Percentiles rank a stretch among this genome's conserved stretches.
Conservation (phyloP, 2,329 filamentous ascomycete species). For the Didymella pinodella region DNA sequence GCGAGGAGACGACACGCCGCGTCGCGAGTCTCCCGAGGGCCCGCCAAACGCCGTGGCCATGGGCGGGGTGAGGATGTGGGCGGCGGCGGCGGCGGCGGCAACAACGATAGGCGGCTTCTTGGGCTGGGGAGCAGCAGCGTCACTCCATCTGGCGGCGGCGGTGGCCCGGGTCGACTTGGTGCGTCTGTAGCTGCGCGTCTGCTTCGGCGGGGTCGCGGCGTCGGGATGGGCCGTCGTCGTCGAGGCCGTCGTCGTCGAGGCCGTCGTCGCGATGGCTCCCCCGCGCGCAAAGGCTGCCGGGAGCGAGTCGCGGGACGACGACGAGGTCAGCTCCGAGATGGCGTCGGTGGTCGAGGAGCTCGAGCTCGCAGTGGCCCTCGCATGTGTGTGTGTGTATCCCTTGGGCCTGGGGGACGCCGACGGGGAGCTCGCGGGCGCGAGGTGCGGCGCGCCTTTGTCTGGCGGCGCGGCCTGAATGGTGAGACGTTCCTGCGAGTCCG, state of each 20-base stretch:
- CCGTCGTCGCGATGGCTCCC: slow-evolving; percentile 14
- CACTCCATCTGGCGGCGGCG: slow-evolving; percentile 42
- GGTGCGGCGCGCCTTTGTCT: slow-evolving; percentile 40
- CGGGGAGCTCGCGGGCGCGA: slow-evolving; percentile 21
- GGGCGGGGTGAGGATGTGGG: slow-evolving; percentile 11
- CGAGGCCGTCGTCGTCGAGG: not conserved
- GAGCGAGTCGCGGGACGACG: slow-evolving; percentile 41
- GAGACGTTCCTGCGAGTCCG: slow-evolving; percentile 31
- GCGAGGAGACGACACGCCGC: slow-evolving; percentile 53
- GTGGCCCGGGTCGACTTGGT: slow-evolving; percentile 37
- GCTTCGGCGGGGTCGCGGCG: slow-evolving; percentile 36
- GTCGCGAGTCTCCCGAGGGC: slow-evolving; percentile 52
- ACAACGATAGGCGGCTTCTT: slow-evolving; percentile 26
- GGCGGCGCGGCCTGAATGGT: slow-evolving; percentile 40
- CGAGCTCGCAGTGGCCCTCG: slow-evolving; percentile 37
- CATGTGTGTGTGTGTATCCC: slow-evolving; percentile 40
- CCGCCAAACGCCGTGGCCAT: slow-evolving; percentile 50
- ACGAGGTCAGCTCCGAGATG: slow-evolving; percentile 42
- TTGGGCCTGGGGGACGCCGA: slow-evolving; percentile 23
- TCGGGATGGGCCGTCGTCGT: no score
- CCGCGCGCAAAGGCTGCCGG: slow-evolving; percentile 35
- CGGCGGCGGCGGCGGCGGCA: slow-evolving; percentile 21
- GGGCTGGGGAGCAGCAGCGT: slow-evolving; percentile 20
- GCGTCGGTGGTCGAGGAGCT: slow-evolving; percentile 37
- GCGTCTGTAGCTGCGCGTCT: slow-evolving; percentile 37